A percentile compares a stretch with the other conserved stretches of the same genome.
These are phyloP conservation scores for rapeseed (Brassica napus) DNA, from an alignment of 345 rosid genomes.

Conservation along the genomic window DNA sequence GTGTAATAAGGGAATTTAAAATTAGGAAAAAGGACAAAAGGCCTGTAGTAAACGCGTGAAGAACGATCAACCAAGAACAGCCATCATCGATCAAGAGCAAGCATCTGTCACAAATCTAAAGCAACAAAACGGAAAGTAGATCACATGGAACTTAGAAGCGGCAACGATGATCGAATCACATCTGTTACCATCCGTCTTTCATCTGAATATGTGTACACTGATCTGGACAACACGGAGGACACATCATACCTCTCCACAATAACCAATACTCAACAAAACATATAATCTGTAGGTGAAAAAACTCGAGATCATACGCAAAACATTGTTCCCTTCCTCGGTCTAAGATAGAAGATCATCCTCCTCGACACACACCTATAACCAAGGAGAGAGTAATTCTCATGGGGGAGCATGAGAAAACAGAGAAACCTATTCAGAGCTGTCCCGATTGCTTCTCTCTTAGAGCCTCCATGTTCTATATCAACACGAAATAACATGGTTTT, in stretches of 20 bases:
- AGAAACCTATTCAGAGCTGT: background rate
- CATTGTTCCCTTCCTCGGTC: background rate
- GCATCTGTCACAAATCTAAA: too few relatives aligned
- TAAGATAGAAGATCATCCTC: background rate
- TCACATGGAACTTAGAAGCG: too few relatives aligned
- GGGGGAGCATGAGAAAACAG: background rate
- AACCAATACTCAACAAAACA: background rate
- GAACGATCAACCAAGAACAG: background rate
- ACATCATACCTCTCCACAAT: background rate
- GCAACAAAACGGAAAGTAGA: too few relatives aligned
- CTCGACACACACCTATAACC: background rate
- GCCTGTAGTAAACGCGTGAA: too few relatives aligned
- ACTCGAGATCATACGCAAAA: background rate
- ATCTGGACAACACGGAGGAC: conserved; percentile 12
- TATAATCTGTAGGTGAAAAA: background rate
- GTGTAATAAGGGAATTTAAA: too few relatives aligned
- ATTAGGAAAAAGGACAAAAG: too few relatives aligned
- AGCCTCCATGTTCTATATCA: background rate
- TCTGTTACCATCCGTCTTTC: background rate
- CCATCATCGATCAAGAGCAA: too few relatives aligned
- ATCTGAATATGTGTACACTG: background rate
- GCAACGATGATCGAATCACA: too few relatives aligned
- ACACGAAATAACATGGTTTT: background rate
- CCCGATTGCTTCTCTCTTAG: background rate
- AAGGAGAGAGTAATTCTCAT: background rate